Conservation (phyloP, 768 basidiomycete species). For the Mycena galericulata region DNA sequence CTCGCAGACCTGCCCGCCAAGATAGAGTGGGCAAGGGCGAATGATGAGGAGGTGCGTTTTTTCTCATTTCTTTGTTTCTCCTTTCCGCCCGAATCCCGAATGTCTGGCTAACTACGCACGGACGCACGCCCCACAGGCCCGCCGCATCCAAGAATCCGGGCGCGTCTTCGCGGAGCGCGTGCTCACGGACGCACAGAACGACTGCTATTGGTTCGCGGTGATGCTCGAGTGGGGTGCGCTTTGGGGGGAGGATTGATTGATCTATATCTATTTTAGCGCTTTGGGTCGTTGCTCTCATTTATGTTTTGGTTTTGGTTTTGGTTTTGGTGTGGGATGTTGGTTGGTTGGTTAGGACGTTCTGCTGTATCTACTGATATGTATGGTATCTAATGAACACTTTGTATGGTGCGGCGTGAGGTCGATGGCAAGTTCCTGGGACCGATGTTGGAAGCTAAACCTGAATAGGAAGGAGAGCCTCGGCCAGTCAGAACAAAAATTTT, state of each 20-base stretch:
- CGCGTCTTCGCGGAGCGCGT: slow-evolving; percentile 9
- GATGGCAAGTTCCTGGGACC: too few relatives aligned
- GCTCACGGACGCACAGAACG: slow-evolving; percentile 17
- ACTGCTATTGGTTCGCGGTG: slow-evolving; percentile 22
- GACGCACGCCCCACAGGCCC: slow-evolving; percentile 3
- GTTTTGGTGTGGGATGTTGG: too few relatives aligned
- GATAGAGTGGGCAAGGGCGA: slow-evolving; percentile 24
- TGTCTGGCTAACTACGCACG: not conserved
- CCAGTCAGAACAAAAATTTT: too few relatives aligned
- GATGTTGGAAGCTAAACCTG: too few relatives aligned
- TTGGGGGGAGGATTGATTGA: slow-evolving; percentile 20
- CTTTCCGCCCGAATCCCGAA: not conserved
- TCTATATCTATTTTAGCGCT: too few relatives aligned
- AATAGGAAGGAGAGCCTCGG: too few relatives aligned
- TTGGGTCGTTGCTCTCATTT: too few relatives aligned
- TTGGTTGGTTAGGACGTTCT: too few relatives aligned
- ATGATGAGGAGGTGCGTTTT: slow-evolving; percentile 21
- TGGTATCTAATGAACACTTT: too few relatives aligned
- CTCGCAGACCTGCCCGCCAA: slow-evolving; percentile 23
- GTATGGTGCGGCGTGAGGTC: too few relatives aligned
- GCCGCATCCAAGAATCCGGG: slow-evolving; percentile 14
- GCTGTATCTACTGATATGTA: too few relatives aligned
- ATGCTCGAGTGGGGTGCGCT: slow-evolving; percentile 19
- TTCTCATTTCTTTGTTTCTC: not conserved
- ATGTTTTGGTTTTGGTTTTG: too few relatives aligned